Percentiles rank a stretch among this genome's conserved stretches.
phyloP scores from a whole-genome alignment of 108 stramenopile species.

The Fragilariopsis cylindrus region DNA sequence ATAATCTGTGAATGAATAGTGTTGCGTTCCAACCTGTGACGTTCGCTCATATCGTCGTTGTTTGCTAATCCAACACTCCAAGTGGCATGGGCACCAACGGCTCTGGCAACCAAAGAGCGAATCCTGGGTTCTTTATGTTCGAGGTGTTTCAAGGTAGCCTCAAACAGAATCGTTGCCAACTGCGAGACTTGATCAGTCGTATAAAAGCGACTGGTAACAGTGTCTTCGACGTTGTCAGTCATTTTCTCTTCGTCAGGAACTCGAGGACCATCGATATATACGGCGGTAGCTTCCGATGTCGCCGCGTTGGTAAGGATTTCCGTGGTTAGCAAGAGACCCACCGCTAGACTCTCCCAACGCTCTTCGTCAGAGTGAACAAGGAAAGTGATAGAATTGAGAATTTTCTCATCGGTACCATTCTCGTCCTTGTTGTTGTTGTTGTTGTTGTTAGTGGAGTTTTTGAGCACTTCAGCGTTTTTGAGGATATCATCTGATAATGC shows the following conservation, averaged over 20 bases:
- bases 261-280: constrained; percentile 85
- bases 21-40: constrained; percentile 16
- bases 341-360: constrained; percentile 86
- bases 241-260: constrained; percentile 48
- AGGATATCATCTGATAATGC: constrained; percentile 61
- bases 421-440: neutral
- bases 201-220: constrained; percentile 8
- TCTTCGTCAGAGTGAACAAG: constrained; percentile 19
- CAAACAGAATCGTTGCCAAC: constrained; percentile 50
- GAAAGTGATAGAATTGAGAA: constrained; percentile 27
- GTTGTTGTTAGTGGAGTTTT: neutral
- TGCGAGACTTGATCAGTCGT: constrained; percentile 31
- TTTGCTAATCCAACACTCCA: constrained; percentile 30
- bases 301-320: constrained; percentile 43
- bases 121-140: constrained; percentile 84
- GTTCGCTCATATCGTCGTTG: constrained; percentile 8
- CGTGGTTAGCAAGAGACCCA: constrained; percentile 69
- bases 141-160: constrained; percentile 51
- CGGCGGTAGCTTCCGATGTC: constrained; percentile 27
- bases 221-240: constrained; percentile 1
- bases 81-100: constrained; percentile 71
- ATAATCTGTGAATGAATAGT: constrained; percentile 41
- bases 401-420: neutral
- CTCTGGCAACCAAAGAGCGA: constrained; percentile 77
- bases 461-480: constrained; percentile 39